Evolutionary conservation across 257 asterid genomes (phyloP).

Genomic region (Fraxinus pennsylvanica): DNA sequence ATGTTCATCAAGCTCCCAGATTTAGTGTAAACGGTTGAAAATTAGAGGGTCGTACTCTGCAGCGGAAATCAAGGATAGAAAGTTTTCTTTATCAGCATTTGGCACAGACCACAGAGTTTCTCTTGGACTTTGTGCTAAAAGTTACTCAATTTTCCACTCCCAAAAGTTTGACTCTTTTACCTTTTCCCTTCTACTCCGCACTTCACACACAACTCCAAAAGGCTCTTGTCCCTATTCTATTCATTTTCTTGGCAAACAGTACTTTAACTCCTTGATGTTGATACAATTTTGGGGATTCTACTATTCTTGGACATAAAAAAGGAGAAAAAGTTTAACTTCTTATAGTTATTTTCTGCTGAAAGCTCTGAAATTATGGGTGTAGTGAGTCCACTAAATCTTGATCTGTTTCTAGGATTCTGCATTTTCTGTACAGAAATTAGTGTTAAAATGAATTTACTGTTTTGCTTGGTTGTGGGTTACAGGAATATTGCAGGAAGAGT

Average conservation of each 20-base stretch:
- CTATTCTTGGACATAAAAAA: not conserved
- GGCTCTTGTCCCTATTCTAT: slow-evolving; percentile 17
- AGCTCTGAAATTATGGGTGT: slow-evolving; percentile 26
- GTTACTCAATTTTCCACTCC: not conserved
- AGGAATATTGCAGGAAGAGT: slow-evolving; percentile 50
- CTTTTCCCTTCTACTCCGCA: slow-evolving; percentile 6
- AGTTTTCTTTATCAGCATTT: slow-evolving; percentile 1
- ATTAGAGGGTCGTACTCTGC: slow-evolving; percentile 13
- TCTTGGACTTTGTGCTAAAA: slow-evolving; percentile 1
- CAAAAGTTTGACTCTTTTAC: slow-evolving; percentile 26
- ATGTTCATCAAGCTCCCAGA: not conserved
- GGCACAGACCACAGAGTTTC: not conserved
- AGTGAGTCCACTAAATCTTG: slow-evolving; percentile 31
- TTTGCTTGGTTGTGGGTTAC: slow-evolving; percentile 11
- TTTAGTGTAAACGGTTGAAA: not conserved
- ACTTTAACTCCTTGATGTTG: slow-evolving; percentile 14
- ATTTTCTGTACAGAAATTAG: not conserved
- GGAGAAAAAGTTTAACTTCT: not conserved
- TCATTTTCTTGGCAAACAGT: not conserved
- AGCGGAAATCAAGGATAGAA: slow-evolving; percentile 40
- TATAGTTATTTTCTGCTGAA: not conserved
- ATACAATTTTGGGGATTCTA: slow-evolving; percentile 7
- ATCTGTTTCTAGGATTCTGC: not conserved
- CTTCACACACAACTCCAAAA: slow-evolving; percentile 22
- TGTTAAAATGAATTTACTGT: slow-evolving; percentile 3